A percentile compares a stretch with the other conserved stretches of the same genome.
These are phyloP conservation scores for Vanilla planifolia DNA, from an alignment of 106 monocot species.

Conservation along the genomic window DNA sequence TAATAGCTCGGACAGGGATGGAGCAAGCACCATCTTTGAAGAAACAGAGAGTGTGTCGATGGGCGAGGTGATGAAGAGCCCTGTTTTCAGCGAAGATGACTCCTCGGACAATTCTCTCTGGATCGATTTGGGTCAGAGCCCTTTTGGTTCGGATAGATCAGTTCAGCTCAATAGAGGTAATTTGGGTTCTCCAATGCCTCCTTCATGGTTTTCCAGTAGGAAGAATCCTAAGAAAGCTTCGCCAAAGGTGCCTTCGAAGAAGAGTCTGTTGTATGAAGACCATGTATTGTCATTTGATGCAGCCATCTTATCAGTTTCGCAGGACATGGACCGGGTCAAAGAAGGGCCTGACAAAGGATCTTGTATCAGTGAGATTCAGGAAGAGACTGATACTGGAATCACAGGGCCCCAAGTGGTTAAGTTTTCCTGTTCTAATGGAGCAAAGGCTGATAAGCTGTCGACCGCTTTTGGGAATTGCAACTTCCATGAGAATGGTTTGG, in stretches of 20 bases:
- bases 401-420: constrained; percentile 15
- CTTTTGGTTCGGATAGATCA: constrained; percentile 51
- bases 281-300: constrained; percentile 91
- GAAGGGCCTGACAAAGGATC: constrained; percentile 33
- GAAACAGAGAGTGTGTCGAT: constrained; percentile 72
- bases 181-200: constrained; percentile 68
- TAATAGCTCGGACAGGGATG: constrained; percentile 67
- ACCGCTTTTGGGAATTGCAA: constrained; percentile 8
- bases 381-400: constrained; percentile 39
- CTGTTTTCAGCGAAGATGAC: constrained; percentile 85
- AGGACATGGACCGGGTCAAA: constrained; percentile 46
- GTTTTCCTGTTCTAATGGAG: constrained; percentile 28
- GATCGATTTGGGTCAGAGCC: constrained; percentile 93
- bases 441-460: too few species aligned
- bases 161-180: constrained; percentile 41
- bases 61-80: constrained; percentile 94
- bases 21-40: constrained; percentile 69
- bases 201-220: constrained; percentile 66
- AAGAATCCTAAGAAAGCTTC: constrained; percentile 52
- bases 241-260: constrained; percentile 38
- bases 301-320: constrained; percentile 78
- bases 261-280: constrained; percentile 59
- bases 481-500: constrained; percentile 34
- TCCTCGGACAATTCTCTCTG: constrained; percentile 75
- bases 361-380: constrained; percentile 41